Conservation (phyloP, 164 flowering plant species). For the Kalanchoe fedtschenkoi region DNA sequence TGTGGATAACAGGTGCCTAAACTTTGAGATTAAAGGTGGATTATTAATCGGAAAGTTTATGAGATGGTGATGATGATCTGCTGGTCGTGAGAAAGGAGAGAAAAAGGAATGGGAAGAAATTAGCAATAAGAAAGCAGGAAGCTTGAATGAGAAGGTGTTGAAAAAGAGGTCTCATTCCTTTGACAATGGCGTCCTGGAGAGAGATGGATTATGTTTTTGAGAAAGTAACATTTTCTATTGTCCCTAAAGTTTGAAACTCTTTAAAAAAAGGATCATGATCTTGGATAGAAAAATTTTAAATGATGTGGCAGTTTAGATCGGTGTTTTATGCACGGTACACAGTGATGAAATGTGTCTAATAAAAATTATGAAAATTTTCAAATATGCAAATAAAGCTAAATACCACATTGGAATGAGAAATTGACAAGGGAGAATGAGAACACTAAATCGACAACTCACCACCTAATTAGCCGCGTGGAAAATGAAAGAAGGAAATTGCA, state of each 20-base stretch:
- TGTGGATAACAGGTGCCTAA: too few species aligned
- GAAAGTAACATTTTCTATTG: conserved; percentile 2
- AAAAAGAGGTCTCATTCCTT: background rate
- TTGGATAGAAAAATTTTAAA: too few species aligned
- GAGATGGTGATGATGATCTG: too few species aligned
- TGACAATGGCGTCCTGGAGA: conserved; percentile 3
- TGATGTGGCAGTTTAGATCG: too few species aligned
- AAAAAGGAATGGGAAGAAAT: background rate
- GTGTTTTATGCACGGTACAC: too few species aligned
- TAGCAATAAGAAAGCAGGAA: conserved; percentile 4
- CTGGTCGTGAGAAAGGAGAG: background rate
- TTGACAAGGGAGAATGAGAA: background rate
- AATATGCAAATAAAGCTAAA: too few species aligned
- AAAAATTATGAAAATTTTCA: too few species aligned
- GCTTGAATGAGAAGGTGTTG: background rate
- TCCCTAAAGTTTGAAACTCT: conserved; percentile 3
- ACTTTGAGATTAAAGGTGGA: too few species aligned
- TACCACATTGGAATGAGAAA: background rate
- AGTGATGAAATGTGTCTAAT: too few species aligned
- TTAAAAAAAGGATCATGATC: background rate
- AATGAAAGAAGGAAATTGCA: background rate
- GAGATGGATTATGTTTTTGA: background rate
- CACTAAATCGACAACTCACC: background rate
- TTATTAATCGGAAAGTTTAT: too few species aligned
- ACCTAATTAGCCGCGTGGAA: background rate